These are phyloP conservation scores for Lineolata rhizophorae DNA, from an alignment of 495 filamentous ascomycete genomes.

Conservation along the genomic window DNA sequence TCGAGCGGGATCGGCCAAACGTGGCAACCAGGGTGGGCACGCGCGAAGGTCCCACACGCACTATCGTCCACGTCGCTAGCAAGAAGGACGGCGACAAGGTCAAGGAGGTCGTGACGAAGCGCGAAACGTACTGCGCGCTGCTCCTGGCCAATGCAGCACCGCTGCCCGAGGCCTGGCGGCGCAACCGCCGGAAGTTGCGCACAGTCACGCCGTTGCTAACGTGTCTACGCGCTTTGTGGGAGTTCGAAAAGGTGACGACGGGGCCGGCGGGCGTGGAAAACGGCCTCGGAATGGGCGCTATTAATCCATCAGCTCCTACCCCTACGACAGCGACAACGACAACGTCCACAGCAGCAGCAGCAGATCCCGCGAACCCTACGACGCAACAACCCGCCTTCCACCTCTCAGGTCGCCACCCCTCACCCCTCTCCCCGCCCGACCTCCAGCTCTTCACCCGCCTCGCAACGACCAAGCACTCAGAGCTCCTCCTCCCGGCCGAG, in stretches of 20 bases:
- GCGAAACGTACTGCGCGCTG: slow-evolving; percentile 69
- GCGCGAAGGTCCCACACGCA: slow-evolving; percentile 52
- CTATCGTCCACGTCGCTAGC: slow-evolving; percentile 42
- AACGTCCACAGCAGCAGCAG: too few species aligned
- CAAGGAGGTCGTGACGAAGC: slow-evolving; percentile 82
- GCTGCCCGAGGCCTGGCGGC: slow-evolving; percentile 45
- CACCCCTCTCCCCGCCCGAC: slow-evolving; percentile 35
- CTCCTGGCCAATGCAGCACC: slow-evolving; percentile 53
- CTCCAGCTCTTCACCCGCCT: slow-evolving; percentile 39
- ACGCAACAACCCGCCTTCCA: too few species aligned
- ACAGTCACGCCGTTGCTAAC: slow-evolving; percentile 62
- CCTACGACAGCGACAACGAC: background rate
- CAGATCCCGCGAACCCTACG: too few species aligned
- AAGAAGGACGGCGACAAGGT: slow-evolving; percentile 49
- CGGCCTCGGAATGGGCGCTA: too few species aligned
- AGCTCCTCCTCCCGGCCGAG: slow-evolving; percentile 53
- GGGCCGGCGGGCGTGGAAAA: too few species aligned
- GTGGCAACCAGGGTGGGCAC: slow-evolving; percentile 33
- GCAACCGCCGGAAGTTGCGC: slow-evolving; percentile 39
- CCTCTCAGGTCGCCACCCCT: too few species aligned
- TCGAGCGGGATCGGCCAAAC: slow-evolving; percentile 69
- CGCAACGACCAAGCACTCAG: slow-evolving; percentile 49
- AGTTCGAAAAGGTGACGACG: slow-evolving; percentile 38
- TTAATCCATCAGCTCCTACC: too few species aligned
- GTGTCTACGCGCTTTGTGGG: slow-evolving; percentile 67